phyloP scores from a whole-genome alignment of 192 early-diverging fungal species.

The Coemansia sp. region DNA sequence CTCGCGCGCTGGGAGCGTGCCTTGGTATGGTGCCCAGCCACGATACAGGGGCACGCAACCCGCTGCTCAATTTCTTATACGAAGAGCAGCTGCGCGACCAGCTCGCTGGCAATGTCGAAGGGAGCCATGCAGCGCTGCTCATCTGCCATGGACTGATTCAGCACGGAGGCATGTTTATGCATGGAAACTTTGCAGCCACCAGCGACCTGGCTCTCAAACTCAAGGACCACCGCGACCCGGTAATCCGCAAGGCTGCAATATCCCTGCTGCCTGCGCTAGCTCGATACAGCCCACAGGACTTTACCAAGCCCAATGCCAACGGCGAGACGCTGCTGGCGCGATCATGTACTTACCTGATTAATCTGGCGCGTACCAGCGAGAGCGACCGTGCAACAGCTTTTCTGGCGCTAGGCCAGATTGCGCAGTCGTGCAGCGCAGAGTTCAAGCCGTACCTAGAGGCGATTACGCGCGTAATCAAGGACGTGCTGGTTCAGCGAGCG shows the following conservation, averaged over 20 bases:
- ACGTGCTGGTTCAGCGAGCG: constrained; percentile 53
- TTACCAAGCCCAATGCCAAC: constrained; percentile 40
- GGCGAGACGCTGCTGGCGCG: constrained; percentile 62
- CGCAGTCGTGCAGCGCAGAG: constrained; percentile 70
- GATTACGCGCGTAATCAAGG: constrained; percentile 68
- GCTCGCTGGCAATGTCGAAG: constrained; percentile 65
- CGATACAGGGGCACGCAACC: constrained; percentile 59
- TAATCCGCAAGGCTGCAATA: constrained; percentile 79
- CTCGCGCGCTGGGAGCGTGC: constrained; percentile 74
- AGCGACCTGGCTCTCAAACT: constrained; percentile 71
- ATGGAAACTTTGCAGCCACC: constrained; percentile 65
- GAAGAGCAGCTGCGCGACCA: constrained; percentile 79
- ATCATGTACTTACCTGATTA: constrained; percentile 72
- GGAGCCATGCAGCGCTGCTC: constrained; percentile 80
- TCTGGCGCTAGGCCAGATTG: constrained; percentile 77
- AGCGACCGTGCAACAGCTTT: constrained; percentile 59
- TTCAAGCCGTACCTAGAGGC: constrained; percentile 75
- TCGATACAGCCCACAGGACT: constrained; percentile 65
- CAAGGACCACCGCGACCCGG: constrained; percentile 70
- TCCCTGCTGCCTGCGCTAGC: constrained; percentile 78
- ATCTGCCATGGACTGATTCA: constrained; percentile 73
- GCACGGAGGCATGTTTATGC: constrained; percentile 82
- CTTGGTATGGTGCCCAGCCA: constrained; percentile 78
- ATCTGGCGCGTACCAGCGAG: constrained; percentile 63
- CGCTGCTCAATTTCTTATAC: constrained; percentile 73